Evolutionary conservation across 768 basidiomycete species (phyloP).

Genomic region (Tephrocybe sp.): DNA sequence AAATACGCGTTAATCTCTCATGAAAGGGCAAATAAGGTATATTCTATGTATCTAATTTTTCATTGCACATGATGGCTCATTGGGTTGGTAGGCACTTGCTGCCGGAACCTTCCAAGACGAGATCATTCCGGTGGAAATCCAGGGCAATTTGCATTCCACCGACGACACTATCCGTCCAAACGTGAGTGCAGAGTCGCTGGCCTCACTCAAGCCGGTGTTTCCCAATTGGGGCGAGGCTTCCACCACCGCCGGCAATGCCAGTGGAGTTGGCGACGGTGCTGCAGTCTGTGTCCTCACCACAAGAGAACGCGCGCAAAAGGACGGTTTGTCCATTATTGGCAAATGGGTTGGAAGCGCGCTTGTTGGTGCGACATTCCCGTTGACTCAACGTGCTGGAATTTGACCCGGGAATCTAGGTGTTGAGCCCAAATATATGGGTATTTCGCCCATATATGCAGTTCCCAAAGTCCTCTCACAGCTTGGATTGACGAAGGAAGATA

Average conservation of each 20-base stretch:
- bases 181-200: slow-evolving; percentile 74
- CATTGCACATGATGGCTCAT: too few species aligned
- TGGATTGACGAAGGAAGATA: slow-evolving; percentile 66
- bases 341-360: slow-evolving; percentile 81
- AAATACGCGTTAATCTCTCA: slow-evolving; percentile 88
- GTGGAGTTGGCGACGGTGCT: slow-evolving; percentile 91
- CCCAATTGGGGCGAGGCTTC: slow-evolving; percentile 68
- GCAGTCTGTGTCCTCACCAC: slow-evolving; percentile 81
- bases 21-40: slow-evolving; percentile 67
- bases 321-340: slow-evolving; percentile 76
- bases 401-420: slow-evolving; percentile 44
- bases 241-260: slow-evolving; percentile 84
- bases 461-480: slow-evolving; percentile 61
- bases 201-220: slow-evolving; percentile 84
- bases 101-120: slow-evolving; percentile 80
- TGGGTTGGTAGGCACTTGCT: slow-evolving; percentile 63
- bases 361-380: slow-evolving; percentile 50
- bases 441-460: slow-evolving; percentile 69
- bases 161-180: slow-evolving; percentile 90
- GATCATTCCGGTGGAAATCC: slow-evolving; percentile 82
- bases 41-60: too few species aligned
- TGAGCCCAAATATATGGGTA: slow-evolving; percentile 76
- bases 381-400: neutral
- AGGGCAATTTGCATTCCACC: slow-evolving; percentile 59
- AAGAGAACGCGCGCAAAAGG: slow-evolving; percentile 69